Conservation (phyloP, 208 protist species). For the Spironucleus salmonicida region DNA sequence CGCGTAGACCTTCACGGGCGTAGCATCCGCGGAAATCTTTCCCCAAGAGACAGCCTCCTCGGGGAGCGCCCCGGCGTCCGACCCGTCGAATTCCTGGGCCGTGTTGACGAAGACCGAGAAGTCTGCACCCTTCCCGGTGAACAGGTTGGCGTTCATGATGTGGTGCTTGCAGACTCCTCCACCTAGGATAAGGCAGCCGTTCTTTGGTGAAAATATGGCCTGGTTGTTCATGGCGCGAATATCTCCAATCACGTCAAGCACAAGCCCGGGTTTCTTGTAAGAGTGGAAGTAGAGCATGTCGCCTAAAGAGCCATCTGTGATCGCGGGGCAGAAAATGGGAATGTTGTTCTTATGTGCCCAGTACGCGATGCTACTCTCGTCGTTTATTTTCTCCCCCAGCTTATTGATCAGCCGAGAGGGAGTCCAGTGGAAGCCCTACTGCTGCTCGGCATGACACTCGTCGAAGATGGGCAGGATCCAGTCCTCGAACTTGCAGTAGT, state of each 20-base stretch:
- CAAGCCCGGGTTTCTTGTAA: conserved; percentile 76
- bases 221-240: conserved; percentile 79
- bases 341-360: conserved; percentile 91
- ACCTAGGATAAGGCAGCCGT: conserved; percentile 88
- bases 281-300: conserved; percentile 99
- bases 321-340: conserved; percentile 90
- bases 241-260: conserved; percentile 79
- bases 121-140: conserved; percentile 90
- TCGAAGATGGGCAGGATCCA: conserved; percentile 91
- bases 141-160: conserved; percentile 94
- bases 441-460: conserved; percentile 66
- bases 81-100: conserved; percentile 82
- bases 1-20: conserved; percentile 82
- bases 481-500: conserved; percentile 96
- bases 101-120: conserved; percentile 87
- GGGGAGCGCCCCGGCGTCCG: conserved; percentile 74
- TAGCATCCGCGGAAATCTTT: conserved; percentile 75
- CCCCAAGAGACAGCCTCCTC: conserved; percentile 97
- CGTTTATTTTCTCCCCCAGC: conserved; percentile 81
- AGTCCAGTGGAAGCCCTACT: conserved; percentile 57
- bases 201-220: conserved; percentile 69
- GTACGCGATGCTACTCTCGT: conserved; percentile 78
- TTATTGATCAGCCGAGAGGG: conserved; percentile 81
- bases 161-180: conserved; percentile 94
- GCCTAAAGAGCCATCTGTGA: conserved; percentile 90